phyloP scores from a whole-genome alignment of 2,329 filamentous ascomycete species.

The Pseudogymnoascus sp. region DNA sequence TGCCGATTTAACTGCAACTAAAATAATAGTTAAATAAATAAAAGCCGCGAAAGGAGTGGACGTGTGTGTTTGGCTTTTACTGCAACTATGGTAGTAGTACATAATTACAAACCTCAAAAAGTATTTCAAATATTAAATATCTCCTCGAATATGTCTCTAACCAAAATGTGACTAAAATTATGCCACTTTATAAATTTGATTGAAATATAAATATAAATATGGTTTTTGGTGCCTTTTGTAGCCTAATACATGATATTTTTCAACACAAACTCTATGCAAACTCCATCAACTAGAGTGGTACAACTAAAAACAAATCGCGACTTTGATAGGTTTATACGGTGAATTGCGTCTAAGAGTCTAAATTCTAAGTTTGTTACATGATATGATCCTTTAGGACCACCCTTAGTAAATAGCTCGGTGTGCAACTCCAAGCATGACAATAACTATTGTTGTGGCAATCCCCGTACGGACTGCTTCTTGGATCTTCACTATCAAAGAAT shows the following conservation, averaged over 20 bases:
- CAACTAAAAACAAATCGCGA: not conserved
- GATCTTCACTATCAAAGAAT: conserved; percentile 28
- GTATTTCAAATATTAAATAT: not conserved
- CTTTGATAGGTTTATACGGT: not conserved
- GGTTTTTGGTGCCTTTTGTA: not conserved
- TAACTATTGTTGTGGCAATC: conserved; percentile 32
- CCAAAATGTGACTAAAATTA: not conserved
- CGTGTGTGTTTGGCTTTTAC: not conserved
- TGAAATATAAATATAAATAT: too few species aligned
- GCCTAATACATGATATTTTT: not conserved
- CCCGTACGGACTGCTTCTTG: conserved; percentile 29
- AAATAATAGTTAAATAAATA: not conserved
- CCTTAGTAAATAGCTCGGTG: conserved; percentile 28
- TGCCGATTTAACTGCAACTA: not conserved
- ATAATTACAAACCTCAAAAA: not conserved
- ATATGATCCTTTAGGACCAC: conserved; percentile 19
- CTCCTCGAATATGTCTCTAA: not conserved
- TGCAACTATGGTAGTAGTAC: not conserved
- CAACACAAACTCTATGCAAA: not conserved
- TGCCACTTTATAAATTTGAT: not conserved
- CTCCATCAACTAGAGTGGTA: not conserved
- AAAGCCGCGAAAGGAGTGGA: not conserved
- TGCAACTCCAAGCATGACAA: conserved; percentile 33
- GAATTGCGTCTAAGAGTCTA: not conserved
- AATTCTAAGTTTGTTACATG: not conserved